Conservation (phyloP, 2,329 filamentous ascomycete genomes). For the Calonectria leucothoes region DNA sequence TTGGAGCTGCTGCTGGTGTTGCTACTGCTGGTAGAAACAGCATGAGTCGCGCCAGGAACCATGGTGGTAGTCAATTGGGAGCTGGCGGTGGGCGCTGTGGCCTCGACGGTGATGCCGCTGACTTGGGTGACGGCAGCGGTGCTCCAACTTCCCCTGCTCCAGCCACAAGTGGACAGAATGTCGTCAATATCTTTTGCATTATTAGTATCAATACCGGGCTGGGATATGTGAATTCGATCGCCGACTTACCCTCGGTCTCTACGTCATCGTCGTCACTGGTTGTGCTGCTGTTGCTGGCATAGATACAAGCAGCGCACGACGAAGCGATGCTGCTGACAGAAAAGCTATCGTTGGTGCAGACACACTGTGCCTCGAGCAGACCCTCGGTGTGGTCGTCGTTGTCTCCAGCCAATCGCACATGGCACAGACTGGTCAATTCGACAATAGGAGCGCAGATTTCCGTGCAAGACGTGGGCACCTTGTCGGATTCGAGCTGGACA, state of each 20-base stretch:
- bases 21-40: slow-evolving; percentile 3
- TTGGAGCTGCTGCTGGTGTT: slow-evolving; percentile 17
- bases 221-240: background rate
- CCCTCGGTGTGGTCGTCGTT: slow-evolving; percentile 48
- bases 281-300: slow-evolving; percentile 27
- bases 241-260: slow-evolving; percentile 37
- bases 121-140: slow-evolving; percentile 32
- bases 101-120: slow-evolving; percentile 46
- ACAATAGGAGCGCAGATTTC: slow-evolving; percentile 52
- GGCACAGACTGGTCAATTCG: slow-evolving; percentile 50
- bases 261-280: slow-evolving; percentile 33
- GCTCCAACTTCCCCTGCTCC: slow-evolving; percentile 38
- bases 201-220: background rate
- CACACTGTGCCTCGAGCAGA: slow-evolving; percentile 53
- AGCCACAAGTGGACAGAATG: slow-evolving; percentile 50
- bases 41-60: slow-evolving; percentile 26
- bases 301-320: slow-evolving; percentile 53
- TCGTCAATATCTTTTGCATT: slow-evolving; percentile 46
- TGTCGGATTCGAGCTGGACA: slow-evolving; percentile 47
- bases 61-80: slow-evolving; percentile 52
- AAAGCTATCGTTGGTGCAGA: slow-evolving; percentile 56
- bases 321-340: slow-evolving; percentile 50
- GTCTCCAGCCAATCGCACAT: slow-evolving; percentile 45
- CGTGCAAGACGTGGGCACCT: slow-evolving; percentile 49
- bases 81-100: slow-evolving; percentile 45